Evolutionary conservation across 805 yeast genomes (phyloP).

Genomic region (Cyberlindnera maritima): DNA sequence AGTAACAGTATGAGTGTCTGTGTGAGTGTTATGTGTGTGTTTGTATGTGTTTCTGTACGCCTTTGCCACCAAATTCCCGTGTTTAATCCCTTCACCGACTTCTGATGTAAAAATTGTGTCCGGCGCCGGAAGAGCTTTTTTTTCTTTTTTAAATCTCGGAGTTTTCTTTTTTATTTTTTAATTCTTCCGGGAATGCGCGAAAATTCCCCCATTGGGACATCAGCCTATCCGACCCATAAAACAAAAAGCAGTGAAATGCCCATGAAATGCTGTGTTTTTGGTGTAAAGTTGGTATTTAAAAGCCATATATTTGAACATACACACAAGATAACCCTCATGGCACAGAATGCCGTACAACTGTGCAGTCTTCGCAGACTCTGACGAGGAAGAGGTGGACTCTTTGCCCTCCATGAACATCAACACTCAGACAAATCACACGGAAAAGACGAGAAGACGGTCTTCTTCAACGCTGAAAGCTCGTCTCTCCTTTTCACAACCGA

Average conservation of each 20-base stretch:
- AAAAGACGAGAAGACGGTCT: not conserved
- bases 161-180: not conserved
- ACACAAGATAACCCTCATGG: no score
- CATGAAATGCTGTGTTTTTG: no score
- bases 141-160: not conserved
- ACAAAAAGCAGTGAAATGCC: no score
- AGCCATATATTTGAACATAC: no score
- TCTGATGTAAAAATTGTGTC: not conserved
- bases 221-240: no score
- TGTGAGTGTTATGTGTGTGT: no score
- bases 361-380: not conserved
- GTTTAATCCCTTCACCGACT: no score
- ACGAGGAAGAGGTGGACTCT: not conserved
- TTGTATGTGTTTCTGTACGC: no score
- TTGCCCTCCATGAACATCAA: not conserved
- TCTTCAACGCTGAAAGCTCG: constrained; percentile 9
- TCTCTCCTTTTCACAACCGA: constrained; percentile 17
- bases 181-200: no score
- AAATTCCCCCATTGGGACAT: not conserved
- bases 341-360: not conserved
- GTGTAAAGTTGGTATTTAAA: no score
- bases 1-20: not conserved
- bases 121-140: not conserved
- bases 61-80: no score
- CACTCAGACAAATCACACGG: no score